A percentile compares a stretch with the other conserved stretches of the same genome.
Conservation (phyloP, 2,329 filamentous ascomycete genomes). For the Chaetomiaceae sp. region DNA sequence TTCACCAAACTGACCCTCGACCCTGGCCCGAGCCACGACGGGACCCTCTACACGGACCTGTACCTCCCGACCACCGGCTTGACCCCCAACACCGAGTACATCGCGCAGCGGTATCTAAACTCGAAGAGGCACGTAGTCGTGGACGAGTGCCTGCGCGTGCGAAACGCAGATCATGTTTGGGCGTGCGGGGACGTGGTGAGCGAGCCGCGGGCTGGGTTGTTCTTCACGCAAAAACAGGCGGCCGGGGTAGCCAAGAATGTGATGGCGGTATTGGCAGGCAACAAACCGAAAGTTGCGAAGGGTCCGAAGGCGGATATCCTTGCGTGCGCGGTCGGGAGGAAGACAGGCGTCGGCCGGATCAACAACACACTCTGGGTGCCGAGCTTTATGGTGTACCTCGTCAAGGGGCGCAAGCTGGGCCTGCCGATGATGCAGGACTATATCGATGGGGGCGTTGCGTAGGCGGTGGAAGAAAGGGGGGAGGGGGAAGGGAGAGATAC, state of each 20-base stretch:
- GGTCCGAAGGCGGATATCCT: slow-evolving; percentile 46
- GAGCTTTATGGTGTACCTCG: slow-evolving; percentile 47
- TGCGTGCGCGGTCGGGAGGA: slow-evolving; percentile 46
- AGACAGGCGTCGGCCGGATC: slow-evolving; percentile 46
- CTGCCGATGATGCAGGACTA: slow-evolving; percentile 43
- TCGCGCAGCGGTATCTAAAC: slow-evolving; percentile 41
- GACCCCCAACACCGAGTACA: slow-evolving; percentile 50
- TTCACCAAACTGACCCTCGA: too few relatives aligned
- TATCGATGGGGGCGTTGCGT: slow-evolving; percentile 46
- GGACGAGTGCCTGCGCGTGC: slow-evolving; percentile 49
- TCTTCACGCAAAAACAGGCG: slow-evolving; percentile 49
- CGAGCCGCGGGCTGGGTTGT: slow-evolving; percentile 43
- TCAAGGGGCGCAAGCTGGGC: slow-evolving; percentile 50
- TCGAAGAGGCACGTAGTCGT: slow-evolving; percentile 43
- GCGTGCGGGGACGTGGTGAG: slow-evolving; percentile 51
- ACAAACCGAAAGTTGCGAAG: slow-evolving; percentile 42
- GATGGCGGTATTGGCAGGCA: slow-evolving; percentile 43
- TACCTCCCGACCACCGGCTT: slow-evolving; percentile 52
- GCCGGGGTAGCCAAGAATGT: slow-evolving; percentile 52
- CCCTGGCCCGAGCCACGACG: too few relatives aligned
- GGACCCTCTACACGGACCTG: slow-evolving; percentile 46
- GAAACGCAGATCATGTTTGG: slow-evolving; percentile 45
- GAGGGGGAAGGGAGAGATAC: background rate
- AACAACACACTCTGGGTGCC: slow-evolving; percentile 44
- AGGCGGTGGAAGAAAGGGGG: slow-evolving; percentile 10